These are phyloP conservation scores for Syzygium malaccense DNA, from an alignment of 441 rosid species.

Conservation along the genomic window DNA sequence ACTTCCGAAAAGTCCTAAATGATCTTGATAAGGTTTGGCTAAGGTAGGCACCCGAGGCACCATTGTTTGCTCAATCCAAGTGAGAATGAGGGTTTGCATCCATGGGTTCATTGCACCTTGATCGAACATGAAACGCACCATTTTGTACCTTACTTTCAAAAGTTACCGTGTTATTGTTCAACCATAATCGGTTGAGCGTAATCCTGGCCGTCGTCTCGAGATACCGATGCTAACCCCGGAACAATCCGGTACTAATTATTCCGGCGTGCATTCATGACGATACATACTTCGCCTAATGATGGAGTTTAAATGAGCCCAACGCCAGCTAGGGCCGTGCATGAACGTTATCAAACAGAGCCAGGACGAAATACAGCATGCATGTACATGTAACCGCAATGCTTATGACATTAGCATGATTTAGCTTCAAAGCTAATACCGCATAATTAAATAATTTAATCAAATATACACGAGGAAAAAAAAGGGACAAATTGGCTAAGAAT, in stretches of 20 bases:
- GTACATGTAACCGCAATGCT: background rate
- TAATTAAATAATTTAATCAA: background rate
- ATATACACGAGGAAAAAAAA: background rate
- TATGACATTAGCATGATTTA: background rate
- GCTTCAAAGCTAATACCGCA: background rate
- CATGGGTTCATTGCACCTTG: background rate
- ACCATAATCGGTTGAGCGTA: background rate
- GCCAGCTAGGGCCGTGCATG: background rate
- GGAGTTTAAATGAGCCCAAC: background rate
- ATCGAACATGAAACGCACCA: background rate
- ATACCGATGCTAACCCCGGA: rapidly evolving
- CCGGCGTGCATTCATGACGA: background rate
- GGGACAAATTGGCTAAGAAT: background rate
- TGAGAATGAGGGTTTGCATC: background rate
- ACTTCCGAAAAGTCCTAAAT: background rate
- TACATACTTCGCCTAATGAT: background rate
- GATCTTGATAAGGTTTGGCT: background rate
- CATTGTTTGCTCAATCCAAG: background rate
- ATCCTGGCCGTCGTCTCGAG: rapidly evolving
- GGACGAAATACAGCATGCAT: background rate
- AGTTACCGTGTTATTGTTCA: background rate
- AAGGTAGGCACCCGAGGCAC: background rate
- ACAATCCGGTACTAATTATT: background rate
- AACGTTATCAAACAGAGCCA: background rate
- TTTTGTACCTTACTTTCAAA: background rate